A percentile compares a stretch with the other conserved stretches of the same genome.
Evolutionary conservation across 495 filamentous ascomycete species (phyloP).

Genomic region (Cairneyella variabilis): DNA sequence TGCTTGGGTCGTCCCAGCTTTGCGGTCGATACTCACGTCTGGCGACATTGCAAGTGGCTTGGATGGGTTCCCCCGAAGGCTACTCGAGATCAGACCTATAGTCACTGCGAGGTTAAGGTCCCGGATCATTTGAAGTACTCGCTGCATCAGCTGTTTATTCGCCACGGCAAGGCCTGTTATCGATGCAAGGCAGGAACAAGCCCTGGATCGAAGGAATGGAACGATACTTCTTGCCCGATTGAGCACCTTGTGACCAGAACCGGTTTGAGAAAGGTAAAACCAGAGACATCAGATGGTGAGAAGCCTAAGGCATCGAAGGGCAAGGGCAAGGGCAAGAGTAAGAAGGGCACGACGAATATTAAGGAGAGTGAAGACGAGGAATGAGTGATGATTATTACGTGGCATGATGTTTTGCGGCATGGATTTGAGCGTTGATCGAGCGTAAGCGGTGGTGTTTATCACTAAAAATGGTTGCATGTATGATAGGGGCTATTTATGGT

Average conservation of each 20-base stretch:
- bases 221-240: slow-evolving; percentile 38
- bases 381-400: no score
- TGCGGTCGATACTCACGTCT: slow-evolving; percentile 84
- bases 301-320: background rate
- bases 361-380: slow-evolving; percentile 1
- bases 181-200: slow-evolving; percentile 64
- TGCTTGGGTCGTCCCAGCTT: slow-evolving; percentile 74
- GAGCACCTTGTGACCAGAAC: slow-evolving; percentile 36
- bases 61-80: slow-evolving; percentile 71
- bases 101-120: slow-evolving; percentile 75
- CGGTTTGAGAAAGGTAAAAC: slow-evolving; percentile 12
- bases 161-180: slow-evolving; percentile 77
- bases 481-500: no score
- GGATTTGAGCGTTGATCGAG: no score
- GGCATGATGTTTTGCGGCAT: no score
- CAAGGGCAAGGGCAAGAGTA: slow-evolving; percentile 1
- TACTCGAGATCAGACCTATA: slow-evolving; percentile 66
- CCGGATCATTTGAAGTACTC: slow-evolving; percentile 86
- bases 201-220: slow-evolving; percentile 42
- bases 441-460: no score
- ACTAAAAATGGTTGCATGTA: no score
- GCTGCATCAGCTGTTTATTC: slow-evolving; percentile 82
- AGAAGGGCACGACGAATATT: slow-evolving; percentile 7
- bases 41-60: slow-evolving; percentile 77
- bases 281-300: background rate